Conservation (phyloP, 805 yeast genomes). For the Ogataea pilisensis region DNA sequence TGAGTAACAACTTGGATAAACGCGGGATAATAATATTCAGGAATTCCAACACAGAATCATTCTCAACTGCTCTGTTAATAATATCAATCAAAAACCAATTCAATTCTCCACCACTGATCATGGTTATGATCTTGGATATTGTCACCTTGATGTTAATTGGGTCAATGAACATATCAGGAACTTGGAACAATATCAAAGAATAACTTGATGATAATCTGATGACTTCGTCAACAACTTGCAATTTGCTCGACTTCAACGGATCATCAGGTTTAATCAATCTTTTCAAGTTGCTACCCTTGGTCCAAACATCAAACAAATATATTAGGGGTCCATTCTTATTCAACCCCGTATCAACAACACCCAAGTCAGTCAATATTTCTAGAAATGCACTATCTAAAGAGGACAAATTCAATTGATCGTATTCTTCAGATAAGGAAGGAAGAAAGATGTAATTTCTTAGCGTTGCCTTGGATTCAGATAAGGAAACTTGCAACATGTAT, state of each 20-base stretch:
- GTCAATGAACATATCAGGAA: conserved; percentile 56
- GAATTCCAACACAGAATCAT: conserved; percentile 60
- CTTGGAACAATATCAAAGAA: conserved; percentile 64
- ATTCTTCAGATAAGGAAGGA: conserved; percentile 24
- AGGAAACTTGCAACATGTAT: conserved; percentile 33
- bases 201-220: conserved; percentile 52
- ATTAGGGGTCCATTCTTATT: conserved; percentile 34
- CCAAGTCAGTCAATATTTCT: conserved; percentile 53
- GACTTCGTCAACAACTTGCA: conserved; percentile 42
- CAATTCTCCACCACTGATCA: conserved; percentile 21
- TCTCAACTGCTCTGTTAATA: conserved; percentile 55
- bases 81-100: conserved; percentile 53
- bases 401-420: conserved; percentile 24
- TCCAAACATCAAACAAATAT: conserved; percentile 46
- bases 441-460: conserved; percentile 15
- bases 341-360: conserved; percentile 31
- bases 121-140: conserved; percentile 24
- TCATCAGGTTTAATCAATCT: conserved; percentile 42
- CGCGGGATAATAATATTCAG: conserved; percentile 48
- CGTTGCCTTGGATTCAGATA: conserved; percentile 23
- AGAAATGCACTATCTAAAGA: conserved; percentile 49
- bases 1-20: conserved; percentile 35
- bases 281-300: conserved; percentile 35
- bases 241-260: conserved; percentile 33
- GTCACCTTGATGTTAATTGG: conserved; percentile 31